phyloP scores from a whole-genome alignment of 805 yeast species.

The Hanseniaspora hatyaiensis region DNA sequence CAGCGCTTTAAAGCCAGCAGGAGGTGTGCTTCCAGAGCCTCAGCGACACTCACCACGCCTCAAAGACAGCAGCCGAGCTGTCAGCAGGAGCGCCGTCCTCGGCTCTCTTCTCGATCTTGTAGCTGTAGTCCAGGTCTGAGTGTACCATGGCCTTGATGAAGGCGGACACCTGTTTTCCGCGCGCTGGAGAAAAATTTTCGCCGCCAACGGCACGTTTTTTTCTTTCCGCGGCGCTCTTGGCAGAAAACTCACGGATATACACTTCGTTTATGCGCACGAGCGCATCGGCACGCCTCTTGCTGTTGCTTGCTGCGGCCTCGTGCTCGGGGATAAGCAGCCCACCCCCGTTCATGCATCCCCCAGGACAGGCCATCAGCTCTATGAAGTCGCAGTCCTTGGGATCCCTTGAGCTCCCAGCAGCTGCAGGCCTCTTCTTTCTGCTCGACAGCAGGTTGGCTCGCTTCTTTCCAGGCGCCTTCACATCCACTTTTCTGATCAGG shows the following conservation, averaged over 20 bases:
- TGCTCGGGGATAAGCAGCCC: slow-evolving; percentile 51
- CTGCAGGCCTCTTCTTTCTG: not conserved
- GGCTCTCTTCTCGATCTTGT: not conserved
- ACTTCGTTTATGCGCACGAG: slow-evolving; percentile 15
- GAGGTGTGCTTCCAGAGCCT: no score
- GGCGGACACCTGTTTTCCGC: slow-evolving; percentile 6
- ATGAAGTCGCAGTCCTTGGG: slow-evolving; percentile 65
- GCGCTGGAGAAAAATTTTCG: no score
- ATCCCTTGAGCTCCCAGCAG: slow-evolving; percentile 30
- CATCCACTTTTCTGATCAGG: slow-evolving; percentile 59
- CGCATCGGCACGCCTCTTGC: slow-evolving; percentile 6
- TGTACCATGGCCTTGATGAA: not conserved
- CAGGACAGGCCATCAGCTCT: slow-evolving; percentile 97
- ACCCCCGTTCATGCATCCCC: slow-evolving; percentile 95
- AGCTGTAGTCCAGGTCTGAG: not conserved
- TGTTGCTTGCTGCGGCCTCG: slow-evolving; percentile 20
- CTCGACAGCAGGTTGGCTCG: slow-evolving; percentile 19
- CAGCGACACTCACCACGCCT: slow-evolving; percentile 4
- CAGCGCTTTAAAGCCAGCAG: no score
- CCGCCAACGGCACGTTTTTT: not conserved
- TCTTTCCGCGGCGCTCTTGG: not conserved
- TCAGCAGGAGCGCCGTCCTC: not conserved
- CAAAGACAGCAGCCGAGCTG: not conserved
- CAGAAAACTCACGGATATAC: slow-evolving; percentile 15
- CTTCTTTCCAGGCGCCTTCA: slow-evolving; percentile 23